Evolutionary conservation across 495 filamentous ascomycete species (phyloP).

Genomic region (Saxophila tyrrhenica): DNA sequence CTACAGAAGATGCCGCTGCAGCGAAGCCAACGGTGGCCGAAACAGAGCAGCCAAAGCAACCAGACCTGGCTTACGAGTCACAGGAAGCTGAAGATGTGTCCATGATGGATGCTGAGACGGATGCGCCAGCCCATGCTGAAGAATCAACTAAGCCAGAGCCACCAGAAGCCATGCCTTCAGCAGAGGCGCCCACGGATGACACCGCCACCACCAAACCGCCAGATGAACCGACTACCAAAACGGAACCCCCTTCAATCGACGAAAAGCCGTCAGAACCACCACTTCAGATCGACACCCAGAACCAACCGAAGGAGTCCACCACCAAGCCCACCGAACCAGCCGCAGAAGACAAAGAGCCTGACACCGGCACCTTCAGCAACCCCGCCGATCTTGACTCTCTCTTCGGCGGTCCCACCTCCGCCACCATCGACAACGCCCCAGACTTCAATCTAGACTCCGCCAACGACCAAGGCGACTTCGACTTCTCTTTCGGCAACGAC

Average conservation of each 20-base stretch:
- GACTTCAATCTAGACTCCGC: not conserved
- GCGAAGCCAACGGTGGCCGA: not conserved
- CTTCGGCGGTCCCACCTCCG: slow-evolving; percentile 13
- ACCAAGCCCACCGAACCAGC: not conserved
- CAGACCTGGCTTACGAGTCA: not conserved
- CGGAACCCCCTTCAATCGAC: not conserved
- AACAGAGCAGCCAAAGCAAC: not conserved
- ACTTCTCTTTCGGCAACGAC: slow-evolving; percentile 13
- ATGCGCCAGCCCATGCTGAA: not conserved
- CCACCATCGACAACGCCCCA: not conserved
- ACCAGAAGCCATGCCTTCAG: not conserved
- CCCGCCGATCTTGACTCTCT: slow-evolving; percentile 15
- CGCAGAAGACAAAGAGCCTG: not conserved
- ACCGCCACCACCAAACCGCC: not conserved
- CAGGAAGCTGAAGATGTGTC: not conserved
- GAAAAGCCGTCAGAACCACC: not conserved
- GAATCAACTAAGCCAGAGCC: not conserved
- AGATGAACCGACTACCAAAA: not conserved
- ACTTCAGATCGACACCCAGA: not conserved
- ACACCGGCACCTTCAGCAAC: slow-evolving; percentile 7
- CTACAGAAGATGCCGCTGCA: not conserved
- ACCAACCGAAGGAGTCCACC: not conserved
- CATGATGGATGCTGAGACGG: slow-evolving; percentile 1
- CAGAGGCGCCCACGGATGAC: not conserved
- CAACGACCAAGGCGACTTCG: not conserved